Conservation (phyloP, 2,329 filamentous ascomycete species). For the Exophiala aquamarina region DNA sequence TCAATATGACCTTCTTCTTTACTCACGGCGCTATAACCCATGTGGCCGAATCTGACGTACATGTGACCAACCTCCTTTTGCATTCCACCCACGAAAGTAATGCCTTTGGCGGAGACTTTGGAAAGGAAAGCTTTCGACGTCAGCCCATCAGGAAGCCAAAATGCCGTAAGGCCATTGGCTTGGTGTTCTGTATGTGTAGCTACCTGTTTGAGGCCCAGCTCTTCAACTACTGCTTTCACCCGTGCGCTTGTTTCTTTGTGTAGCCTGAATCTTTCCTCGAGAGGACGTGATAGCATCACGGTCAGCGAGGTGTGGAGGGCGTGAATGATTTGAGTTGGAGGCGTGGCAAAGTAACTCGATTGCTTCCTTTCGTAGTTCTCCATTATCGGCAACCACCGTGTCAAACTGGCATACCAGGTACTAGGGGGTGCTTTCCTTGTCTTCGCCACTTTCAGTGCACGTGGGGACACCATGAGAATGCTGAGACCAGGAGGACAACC, state of each 20-base stretch:
- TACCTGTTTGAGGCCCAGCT: slow-evolving; percentile 82
- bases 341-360: slow-evolving; percentile 95
- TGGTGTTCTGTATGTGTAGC: slow-evolving; percentile 83
- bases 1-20: slow-evolving; percentile 77
- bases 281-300: slow-evolving; percentile 76
- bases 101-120: slow-evolving; percentile 77
- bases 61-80: slow-evolving; percentile 92
- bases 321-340: slow-evolving; percentile 88
- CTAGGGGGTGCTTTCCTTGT: slow-evolving; percentile 74
- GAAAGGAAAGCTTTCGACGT: slow-evolving; percentile 79
- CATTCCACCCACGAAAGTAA: slow-evolving; percentile 90
- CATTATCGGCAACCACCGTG: slow-evolving; percentile 98
- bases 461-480: slow-evolving; percentile 88
- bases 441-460: slow-evolving; percentile 78
- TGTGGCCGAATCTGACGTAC: slow-evolving; percentile 95
- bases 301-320: slow-evolving; percentile 85
- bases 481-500: slow-evolving; percentile 90
- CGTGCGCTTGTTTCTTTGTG: slow-evolving; percentile 78
- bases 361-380: slow-evolving; percentile 98
- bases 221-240: slow-evolving; percentile 78
- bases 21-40: slow-evolving; percentile 91
- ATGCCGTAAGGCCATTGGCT: slow-evolving; percentile 95
- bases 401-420: slow-evolving; percentile 94
- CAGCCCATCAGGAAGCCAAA: slow-evolving; percentile 84
- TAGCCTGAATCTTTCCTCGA: slow-evolving; percentile 77